A percentile compares a stretch with the other conserved stretches of the same genome.
Conservation (phyloP, 2,329 filamentous ascomycete genomes). For the Parastagonospora nodorum region DNA sequence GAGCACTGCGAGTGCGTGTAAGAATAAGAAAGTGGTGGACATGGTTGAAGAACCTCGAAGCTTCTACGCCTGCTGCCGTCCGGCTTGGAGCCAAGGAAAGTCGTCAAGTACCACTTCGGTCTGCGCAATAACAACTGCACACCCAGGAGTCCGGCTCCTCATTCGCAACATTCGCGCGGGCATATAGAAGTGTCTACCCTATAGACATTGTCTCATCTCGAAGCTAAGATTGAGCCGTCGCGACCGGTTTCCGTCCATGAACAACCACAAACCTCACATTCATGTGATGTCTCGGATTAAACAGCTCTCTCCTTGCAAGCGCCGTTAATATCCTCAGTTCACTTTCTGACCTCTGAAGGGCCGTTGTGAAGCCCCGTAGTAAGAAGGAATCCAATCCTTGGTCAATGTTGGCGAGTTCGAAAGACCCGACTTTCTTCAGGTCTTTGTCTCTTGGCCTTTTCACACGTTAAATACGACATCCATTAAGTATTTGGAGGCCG, state of each 20-base stretch:
- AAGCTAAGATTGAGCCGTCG: not conserved
- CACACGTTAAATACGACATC: not conserved
- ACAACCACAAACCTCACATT: slow-evolving; percentile 9
- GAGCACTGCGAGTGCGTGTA: too few species aligned
- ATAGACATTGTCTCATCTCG: not conserved
- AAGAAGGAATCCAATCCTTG: slow-evolving; percentile 9
- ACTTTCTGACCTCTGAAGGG: slow-evolving; percentile 7
- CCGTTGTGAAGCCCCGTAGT: slow-evolving; percentile 6
- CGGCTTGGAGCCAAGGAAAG: too few species aligned
- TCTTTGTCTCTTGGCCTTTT: slow-evolving; percentile 20
- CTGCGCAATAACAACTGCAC: too few species aligned
- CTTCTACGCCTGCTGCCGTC: too few species aligned
- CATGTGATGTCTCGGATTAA: slow-evolving; percentile 7
- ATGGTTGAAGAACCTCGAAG: too few species aligned
- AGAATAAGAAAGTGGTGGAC: too few species aligned
- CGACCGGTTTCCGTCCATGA: slow-evolving; percentile 5
- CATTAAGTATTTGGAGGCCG: not conserved
- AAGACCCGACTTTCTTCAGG: slow-evolving; percentile 18
- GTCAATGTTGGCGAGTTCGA: slow-evolving; percentile 12
- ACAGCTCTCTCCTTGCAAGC: slow-evolving; percentile 8
- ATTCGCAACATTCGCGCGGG: too few species aligned
- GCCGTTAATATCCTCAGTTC: slow-evolving; percentile 7
- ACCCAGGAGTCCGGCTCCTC: too few species aligned
- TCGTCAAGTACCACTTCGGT: too few species aligned
- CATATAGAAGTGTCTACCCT: too few species aligned